Conservation (phyloP, 2,329 filamentous ascomycete genomes). For the Chrysosporium queenslandicum region DNA sequence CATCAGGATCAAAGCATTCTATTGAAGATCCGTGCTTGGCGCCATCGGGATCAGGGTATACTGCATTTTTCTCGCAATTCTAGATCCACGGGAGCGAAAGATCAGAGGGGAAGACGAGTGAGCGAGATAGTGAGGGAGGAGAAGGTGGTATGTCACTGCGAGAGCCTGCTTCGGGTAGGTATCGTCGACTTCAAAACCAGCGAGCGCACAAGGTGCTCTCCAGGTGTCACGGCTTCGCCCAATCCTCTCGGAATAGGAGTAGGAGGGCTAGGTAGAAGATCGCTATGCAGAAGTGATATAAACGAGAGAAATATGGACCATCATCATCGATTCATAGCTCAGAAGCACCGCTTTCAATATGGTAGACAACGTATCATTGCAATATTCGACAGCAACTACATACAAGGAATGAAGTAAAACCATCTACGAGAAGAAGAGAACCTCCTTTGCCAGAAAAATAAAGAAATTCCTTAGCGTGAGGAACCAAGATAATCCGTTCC, state of each 20-base stretch:
- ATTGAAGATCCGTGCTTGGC: neutral
- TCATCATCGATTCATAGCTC: too few species aligned
- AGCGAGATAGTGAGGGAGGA: neutral
- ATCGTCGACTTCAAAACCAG: too few species aligned
- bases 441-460: neutral
- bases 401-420: neutral
- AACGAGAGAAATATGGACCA: too few species aligned
- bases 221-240: too few species aligned
- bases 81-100: neutral
- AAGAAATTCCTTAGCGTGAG: constrained; percentile 3
- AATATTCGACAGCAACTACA: neutral
- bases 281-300: too few species aligned
- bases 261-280: too few species aligned
- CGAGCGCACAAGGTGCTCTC: too few species aligned
- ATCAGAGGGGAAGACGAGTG: neutral
- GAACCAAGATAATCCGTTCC: constrained; percentile 6
- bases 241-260: too few species aligned
- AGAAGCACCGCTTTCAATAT: neutral
- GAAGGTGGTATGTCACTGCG: neutral
- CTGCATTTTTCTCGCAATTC: neutral
- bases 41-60: neutral
- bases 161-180: too few species aligned
- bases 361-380: neutral
- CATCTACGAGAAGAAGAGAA: neutral
- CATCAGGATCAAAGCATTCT: neutral